Conservation (phyloP, 345 rosid species). For the Tarenaya hassleriana region DNA sequence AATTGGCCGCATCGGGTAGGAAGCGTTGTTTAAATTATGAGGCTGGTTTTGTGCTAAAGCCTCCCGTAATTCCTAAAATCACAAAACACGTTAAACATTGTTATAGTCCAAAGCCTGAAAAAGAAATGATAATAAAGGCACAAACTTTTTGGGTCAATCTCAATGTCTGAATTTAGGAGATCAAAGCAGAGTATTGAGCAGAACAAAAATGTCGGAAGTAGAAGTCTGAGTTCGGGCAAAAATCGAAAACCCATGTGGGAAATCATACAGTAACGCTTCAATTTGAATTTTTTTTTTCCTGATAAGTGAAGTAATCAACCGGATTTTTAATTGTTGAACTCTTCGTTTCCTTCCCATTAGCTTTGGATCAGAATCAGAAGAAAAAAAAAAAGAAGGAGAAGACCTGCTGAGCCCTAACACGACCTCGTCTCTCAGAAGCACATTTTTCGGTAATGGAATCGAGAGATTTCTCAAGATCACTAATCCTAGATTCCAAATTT, state of each 20-base stretch:
- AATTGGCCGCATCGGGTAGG: slow-evolving; percentile 73
- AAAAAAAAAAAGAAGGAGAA: background rate
- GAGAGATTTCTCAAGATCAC: slow-evolving; percentile 55
- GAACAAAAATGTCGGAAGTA: no score
- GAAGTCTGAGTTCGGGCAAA: no score
- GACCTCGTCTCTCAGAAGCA: slow-evolving; percentile 85
- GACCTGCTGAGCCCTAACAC: slow-evolving; percentile 86
- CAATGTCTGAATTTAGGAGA: background rate
- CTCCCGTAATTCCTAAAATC: slow-evolving; percentile 57
- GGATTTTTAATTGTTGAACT: background rate
- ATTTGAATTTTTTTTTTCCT: background rate
- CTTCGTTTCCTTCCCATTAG: no score
- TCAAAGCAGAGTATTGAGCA: background rate
- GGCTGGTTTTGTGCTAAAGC: slow-evolving; percentile 42
- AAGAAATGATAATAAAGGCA: background rate
- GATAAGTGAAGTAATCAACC: background rate
- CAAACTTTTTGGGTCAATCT: background rate
- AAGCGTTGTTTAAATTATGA: slow-evolving; percentile 32
- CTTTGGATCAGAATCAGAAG: no score
- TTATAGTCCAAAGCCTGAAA: no score
- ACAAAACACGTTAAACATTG: background rate
- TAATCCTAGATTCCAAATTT: slow-evolving; percentile 31
- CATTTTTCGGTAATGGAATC: slow-evolving; percentile 50
- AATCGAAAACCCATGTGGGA: no score
- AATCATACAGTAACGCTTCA: background rate